These are phyloP conservation scores for Linum tenue DNA, from an alignment of 345 rosid genomes.

Conservation along the genomic window DNA sequence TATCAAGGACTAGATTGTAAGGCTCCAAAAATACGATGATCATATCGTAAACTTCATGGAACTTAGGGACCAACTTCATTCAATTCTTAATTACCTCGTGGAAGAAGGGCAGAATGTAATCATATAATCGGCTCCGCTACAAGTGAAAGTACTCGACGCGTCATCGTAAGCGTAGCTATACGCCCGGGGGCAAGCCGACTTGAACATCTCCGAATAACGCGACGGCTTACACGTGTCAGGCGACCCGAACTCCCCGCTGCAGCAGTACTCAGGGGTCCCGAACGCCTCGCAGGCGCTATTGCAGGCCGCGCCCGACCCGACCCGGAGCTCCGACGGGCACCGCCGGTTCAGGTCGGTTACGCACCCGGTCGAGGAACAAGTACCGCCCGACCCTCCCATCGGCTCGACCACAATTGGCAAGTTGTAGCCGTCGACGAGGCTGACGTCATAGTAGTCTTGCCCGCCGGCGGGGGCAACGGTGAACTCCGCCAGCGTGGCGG, in stretches of 20 bases:
- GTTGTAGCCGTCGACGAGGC: conserved; percentile 25
- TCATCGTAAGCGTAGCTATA: conserved; percentile 27
- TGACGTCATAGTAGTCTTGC: conserved; percentile 23
- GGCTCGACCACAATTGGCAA: conserved; percentile 23
- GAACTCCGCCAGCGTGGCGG: conserved; percentile 28
- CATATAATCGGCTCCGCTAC: conserved; percentile 18
- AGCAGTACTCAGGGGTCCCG: conserved; percentile 24
- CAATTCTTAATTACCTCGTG: conserved; percentile 13
- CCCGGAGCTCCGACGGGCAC: conserved; percentile 18
- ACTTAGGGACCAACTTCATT: too few relatives aligned
- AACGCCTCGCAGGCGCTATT: conserved; percentile 29
- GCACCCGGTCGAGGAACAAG: conserved; percentile 22
- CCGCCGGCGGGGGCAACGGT: conserved; percentile 11
- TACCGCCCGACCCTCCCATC: conserved; percentile 18
- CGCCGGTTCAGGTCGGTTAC: conserved; percentile 15
- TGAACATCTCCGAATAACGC: conserved; percentile 20
- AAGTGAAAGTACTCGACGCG: conserved; percentile 22
- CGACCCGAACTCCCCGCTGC: conserved; percentile 21
- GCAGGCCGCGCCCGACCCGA: conserved; percentile 17
- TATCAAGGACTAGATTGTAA: too few relatives aligned
- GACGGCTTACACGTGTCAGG: conserved; percentile 27
- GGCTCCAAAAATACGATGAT: too few relatives aligned
- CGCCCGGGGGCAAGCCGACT: conserved; percentile 21
- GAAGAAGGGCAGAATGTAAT: conserved; percentile 29
- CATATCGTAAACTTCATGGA: too few relatives aligned